A percentile compares a stretch with the other conserved stretches of the same genome.
These are phyloP conservation scores for Cantharellus cinnabarinus DNA, from an alignment of 768 basidiomycete species.

Conservation along the genomic window DNA sequence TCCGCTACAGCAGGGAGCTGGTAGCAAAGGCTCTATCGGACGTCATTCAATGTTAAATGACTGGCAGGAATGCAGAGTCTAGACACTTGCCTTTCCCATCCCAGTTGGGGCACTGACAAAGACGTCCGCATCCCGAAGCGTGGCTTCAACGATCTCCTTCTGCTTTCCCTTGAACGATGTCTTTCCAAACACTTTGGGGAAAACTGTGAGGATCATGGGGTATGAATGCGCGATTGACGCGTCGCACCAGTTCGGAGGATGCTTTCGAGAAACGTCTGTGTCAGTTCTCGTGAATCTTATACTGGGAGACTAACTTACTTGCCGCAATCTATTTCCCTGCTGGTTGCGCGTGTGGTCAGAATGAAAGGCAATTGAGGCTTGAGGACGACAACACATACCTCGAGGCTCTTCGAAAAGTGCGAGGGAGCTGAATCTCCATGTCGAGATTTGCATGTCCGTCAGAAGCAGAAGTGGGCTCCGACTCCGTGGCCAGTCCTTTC, in stretches of 20 bases:
- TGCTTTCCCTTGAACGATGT: slow-evolving; percentile 55
- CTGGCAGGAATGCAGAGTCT: neutral
- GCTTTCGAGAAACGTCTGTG: no score
- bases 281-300: no score
- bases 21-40: slow-evolving; percentile 54
- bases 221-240: no score
- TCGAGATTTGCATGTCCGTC: neutral
- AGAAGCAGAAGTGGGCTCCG: no score
- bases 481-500: no score
- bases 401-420: neutral
- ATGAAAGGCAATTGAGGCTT: no score
- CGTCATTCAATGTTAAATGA: neutral
- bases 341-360: no score
- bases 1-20: slow-evolving; percentile 60
- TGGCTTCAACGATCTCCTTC: slow-evolving; percentile 13
- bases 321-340: no score
- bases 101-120: slow-evolving; percentile 72
- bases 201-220: no score
- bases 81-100: slow-evolving; percentile 52
- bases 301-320: no score
- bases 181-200: slow-evolving; percentile 42
- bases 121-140: slow-evolving; percentile 38
- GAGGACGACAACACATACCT: neutral
- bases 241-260: no score
- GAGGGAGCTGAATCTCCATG: neutral